These are phyloP conservation scores for Starmerella tilneyi DNA, from an alignment of 805 yeast genomes.

Conservation along the genomic window DNA sequence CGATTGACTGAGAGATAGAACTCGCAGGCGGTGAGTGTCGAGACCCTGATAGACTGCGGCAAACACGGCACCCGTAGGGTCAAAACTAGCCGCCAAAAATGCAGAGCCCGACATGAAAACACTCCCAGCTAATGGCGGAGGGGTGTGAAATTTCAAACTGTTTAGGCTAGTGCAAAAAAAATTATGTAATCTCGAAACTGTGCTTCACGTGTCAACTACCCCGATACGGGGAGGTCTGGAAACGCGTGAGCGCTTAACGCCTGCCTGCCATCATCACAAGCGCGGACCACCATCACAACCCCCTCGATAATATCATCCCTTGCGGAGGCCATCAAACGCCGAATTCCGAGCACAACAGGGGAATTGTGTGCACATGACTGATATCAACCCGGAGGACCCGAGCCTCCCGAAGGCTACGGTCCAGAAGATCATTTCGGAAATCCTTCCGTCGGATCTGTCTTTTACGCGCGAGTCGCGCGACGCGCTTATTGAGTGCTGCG, in stretches of 20 bases:
- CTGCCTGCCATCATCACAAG: too few relatives aligned
- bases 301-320: too few relatives aligned
- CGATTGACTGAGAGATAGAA: slow-evolving; percentile 33
- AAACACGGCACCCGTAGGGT: slow-evolving; percentile 49
- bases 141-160: slow-evolving; percentile 14
- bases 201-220: too few relatives aligned
- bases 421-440: slow-evolving; percentile 84
- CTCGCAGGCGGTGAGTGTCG: slow-evolving; percentile 59
- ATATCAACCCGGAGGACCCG: slow-evolving; percentile 29
- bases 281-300: too few relatives aligned
- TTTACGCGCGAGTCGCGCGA: slow-evolving; percentile 91
- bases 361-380: slow-evolving; percentile 20
- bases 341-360: neutral
- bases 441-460: slow-evolving; percentile 75
- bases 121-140: neutral
- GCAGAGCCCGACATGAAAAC: slow-evolving; percentile 9
- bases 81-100: slow-evolving; percentile 37
- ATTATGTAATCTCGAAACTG: slow-evolving; percentile 16
- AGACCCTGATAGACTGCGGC: slow-evolving; percentile 59
- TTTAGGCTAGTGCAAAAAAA: slow-evolving; percentile 7
- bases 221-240: too few relatives aligned
- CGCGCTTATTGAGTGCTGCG: slow-evolving; percentile 89
- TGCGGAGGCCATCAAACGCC: too few relatives aligned
- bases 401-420: slow-evolving; percentile 63
- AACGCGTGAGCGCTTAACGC: too few relatives aligned